Evolutionary conservation across 768 basidiomycete species (phyloP).

Genomic region (Phanerochaete sordida): DNA sequence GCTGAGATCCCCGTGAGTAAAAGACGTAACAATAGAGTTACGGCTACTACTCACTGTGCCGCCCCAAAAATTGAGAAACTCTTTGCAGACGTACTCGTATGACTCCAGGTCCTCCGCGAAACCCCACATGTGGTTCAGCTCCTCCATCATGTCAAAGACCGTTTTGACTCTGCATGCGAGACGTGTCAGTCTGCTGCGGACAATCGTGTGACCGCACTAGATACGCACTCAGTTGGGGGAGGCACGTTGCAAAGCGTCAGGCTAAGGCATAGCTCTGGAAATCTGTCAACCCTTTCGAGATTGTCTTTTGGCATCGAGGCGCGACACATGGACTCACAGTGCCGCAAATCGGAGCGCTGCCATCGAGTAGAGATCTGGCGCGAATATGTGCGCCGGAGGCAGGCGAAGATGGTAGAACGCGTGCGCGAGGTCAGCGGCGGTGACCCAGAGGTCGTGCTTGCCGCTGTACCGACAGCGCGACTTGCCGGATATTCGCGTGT

Average conservation of each 20-base stretch:
- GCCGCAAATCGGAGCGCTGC: constrained; percentile 61
- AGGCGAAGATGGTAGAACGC: constrained; percentile 61
- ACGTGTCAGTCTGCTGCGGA: background rate
- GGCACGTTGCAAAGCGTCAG: constrained; percentile 68
- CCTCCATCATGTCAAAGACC: constrained; percentile 59
- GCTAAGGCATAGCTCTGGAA: constrained; percentile 68
- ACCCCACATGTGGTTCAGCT: constrained; percentile 59
- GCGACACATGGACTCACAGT: constrained; percentile 43
- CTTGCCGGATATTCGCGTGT: constrained; percentile 61
- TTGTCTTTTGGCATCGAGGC: background rate
- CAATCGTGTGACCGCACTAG: background rate
- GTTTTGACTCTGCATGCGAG: constrained; percentile 45
- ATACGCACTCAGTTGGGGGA: constrained; percentile 59
- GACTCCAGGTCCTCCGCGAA: constrained; percentile 63
- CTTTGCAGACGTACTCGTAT: constrained; percentile 63
- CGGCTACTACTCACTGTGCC: constrained; percentile 44
- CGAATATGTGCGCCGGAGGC: constrained; percentile 68
- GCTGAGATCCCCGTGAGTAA: constrained; percentile 29
- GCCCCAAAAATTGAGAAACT: constrained; percentile 51
- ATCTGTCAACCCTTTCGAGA: constrained; percentile 36
- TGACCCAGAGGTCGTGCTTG: constrained; percentile 71
- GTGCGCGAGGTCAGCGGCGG: constrained; percentile 72
- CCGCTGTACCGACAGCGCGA: constrained; percentile 51
- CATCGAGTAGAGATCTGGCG: constrained; percentile 58
- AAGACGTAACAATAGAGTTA: background rate